phyloP scores from a whole-genome alignment of 495 filamentous ascomycete genomes.

The Haplographium delicatum region DNA sequence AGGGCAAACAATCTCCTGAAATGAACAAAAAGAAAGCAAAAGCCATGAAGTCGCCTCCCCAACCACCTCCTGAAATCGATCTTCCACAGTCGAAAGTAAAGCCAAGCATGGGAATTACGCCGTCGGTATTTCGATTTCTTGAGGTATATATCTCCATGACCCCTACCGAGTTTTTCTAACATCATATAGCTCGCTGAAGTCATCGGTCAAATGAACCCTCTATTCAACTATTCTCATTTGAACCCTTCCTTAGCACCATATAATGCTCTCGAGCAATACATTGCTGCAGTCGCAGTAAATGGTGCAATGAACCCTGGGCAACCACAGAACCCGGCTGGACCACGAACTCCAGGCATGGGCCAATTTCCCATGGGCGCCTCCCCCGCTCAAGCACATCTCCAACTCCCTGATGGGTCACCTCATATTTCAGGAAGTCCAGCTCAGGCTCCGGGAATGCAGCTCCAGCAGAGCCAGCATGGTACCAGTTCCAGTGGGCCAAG shows the following conservation, averaged over 20 bases:
- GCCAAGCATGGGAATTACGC: slow-evolving; percentile 51
- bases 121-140: slow-evolving; percentile 59
- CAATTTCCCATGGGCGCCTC: slow-evolving; percentile 49
- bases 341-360: slow-evolving; percentile 39
- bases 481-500: slow-evolving; percentile 66
- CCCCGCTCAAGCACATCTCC: slow-evolving; percentile 48
- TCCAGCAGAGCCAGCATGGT: slow-evolving; percentile 69
- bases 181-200: slow-evolving; percentile 60
- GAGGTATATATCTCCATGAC: slow-evolving; percentile 44
- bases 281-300: slow-evolving; percentile 31
- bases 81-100: slow-evolving; percentile 62
- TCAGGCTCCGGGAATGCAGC: slow-evolving; percentile 61
- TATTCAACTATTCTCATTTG: slow-evolving; percentile 56
- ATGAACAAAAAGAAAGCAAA: slow-evolving; percentile 62
- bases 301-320: background rate
- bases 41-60: slow-evolving; percentile 40
- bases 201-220: slow-evolving; percentile 65
- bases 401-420: slow-evolving; percentile 53
- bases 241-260: slow-evolving; percentile 55
- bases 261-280: slow-evolving; percentile 56
- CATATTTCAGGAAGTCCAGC: slow-evolving; percentile 51
- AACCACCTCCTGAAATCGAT: slow-evolving; percentile 49
- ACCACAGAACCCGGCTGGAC: slow-evolving; percentile 13
- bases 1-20: slow-evolving; percentile 67
- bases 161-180: background rate